Conservation (phyloP, 306 rosid species). For the Alnus glutinosa region DNA sequence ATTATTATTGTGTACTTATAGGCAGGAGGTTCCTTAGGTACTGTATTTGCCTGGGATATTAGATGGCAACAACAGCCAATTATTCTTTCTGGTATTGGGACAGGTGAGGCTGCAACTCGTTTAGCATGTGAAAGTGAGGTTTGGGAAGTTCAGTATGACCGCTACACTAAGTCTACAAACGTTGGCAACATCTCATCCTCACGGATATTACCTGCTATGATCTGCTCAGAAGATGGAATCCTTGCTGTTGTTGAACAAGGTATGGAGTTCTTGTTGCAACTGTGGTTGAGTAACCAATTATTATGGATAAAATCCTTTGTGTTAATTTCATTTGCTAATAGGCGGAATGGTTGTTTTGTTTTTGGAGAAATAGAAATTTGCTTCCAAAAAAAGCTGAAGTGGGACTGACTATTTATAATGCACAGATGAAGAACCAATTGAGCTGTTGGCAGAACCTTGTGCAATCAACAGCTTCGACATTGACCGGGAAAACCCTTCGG, state of each 20-base stretch:
- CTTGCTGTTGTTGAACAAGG: slow-evolving; percentile 82
- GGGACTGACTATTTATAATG: slow-evolving; percentile 21
- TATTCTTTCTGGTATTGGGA: slow-evolving; percentile 72
- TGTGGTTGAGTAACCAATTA: slow-evolving; percentile 14
- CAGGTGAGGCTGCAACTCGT: slow-evolving; percentile 42
- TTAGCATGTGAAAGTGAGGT: slow-evolving; percentile 86
- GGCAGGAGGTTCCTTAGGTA: slow-evolving; percentile 94
- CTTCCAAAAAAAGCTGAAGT: no score
- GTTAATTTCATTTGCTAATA: slow-evolving; percentile 4
- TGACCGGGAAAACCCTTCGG: slow-evolving; percentile 74
- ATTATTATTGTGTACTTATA: slow-evolving; percentile 27
- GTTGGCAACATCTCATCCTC: slow-evolving; percentile 60
- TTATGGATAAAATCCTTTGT: slow-evolving; percentile 3
- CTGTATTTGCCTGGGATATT: slow-evolving; percentile 96
- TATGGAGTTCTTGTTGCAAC: slow-evolving; percentile 29
- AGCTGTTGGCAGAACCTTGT: slow-evolving; percentile 88
- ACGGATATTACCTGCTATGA: slow-evolving; percentile 73
- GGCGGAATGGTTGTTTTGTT: not conserved
- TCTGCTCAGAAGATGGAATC: slow-evolving; percentile 95
- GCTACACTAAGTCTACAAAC: slow-evolving; percentile 49
- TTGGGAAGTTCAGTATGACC: slow-evolving; percentile 96
- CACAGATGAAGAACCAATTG: slow-evolving; percentile 71
- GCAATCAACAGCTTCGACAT: slow-evolving; percentile 94
- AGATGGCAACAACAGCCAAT: slow-evolving; percentile 85
- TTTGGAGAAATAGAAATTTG: not conserved